Evolutionary conservation across 805 yeast genomes (phyloP), one percentile per base, ranked within the genome.

Genomic region (Cyberlindnera xishuangbannaensis): DNA sequence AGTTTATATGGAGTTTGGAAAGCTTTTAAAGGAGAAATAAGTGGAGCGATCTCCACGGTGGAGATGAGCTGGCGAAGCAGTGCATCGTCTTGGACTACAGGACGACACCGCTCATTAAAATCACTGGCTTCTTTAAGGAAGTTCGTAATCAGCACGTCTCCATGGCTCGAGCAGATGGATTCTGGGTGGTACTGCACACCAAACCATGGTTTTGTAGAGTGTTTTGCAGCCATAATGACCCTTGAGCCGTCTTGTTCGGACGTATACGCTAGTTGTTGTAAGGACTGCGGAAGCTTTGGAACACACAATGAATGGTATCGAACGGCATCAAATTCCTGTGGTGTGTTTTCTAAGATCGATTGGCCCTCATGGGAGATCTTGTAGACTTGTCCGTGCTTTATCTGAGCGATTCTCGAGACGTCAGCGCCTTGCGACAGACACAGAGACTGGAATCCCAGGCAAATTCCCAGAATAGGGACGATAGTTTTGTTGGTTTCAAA

Each of bases 111-210:
- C n/a, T n/a, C n/a, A n/a, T n/a, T n/a, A 37, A 43, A 45, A 0
- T 28, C 24, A 1, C 33, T 19, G 1, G 67, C 58, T 5, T 53
- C 8, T 2, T 31, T 11, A 21, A 59, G 28, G 53, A 90, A 90
- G 51, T 83, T 83, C 8, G 47, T 42, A 4, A 88, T 56, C 32
- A 92, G 54, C 9, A 54, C 48, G 2, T 51, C 65, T 2, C 98
- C 98, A 29, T 61, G 47, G 11, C 67, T 62, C 0, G 97, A 86
- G 47, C 95, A 85, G 25, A 90, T 76, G 2, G 96, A 86, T 51
- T 92, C 99, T 0, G 98, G 98, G 51, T 92, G 99, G 51, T 88
- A 94, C 51, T 92, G 99, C 3, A 92, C 97, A 1, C 95, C 98
- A 55, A 67, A 90, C 62, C 82, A 83, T 0, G 97, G 97, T 15